These are phyloP conservation scores for Cardamine resedifolia DNA, from an alignment of 345 rosid species.

Conservation along the genomic window DNA sequence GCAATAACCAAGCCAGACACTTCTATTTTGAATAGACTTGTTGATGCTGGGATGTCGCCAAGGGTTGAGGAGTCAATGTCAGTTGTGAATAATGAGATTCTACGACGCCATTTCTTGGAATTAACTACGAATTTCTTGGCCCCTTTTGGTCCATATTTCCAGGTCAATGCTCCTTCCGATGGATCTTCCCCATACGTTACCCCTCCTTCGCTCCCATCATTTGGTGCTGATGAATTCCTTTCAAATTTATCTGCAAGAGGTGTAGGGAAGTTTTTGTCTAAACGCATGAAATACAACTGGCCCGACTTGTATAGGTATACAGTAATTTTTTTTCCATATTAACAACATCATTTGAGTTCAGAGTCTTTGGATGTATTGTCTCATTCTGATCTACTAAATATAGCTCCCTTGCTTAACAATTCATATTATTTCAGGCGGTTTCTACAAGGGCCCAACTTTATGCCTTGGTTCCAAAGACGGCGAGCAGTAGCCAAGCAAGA, in stretches of 20 bases:
- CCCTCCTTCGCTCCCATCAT: slow-evolving; percentile 84
- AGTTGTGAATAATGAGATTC: slow-evolving; percentile 91
- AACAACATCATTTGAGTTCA: slow-evolving; percentile 16
- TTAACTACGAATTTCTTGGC: slow-evolving; percentile 95
- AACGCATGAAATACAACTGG: slow-evolving; percentile 98
- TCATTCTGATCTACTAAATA: neutral
- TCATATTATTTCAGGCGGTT: slow-evolving; percentile 66
- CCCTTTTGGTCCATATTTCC: slow-evolving; percentile 93
- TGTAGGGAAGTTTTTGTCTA: slow-evolving; percentile 84
- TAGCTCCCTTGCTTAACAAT: slow-evolving; percentile 20
- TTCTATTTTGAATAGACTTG: slow-evolving; percentile 84
- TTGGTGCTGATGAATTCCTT: slow-evolving; percentile 69
- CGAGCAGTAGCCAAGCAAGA: slow-evolving; percentile 79
- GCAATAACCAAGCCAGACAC: slow-evolving; percentile 94
- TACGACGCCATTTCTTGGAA: slow-evolving; percentile 95
- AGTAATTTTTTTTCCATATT: neutral
- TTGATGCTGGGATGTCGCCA: slow-evolving; percentile 94
- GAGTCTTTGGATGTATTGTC: slow-evolving; percentile 4
- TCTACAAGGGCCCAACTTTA: slow-evolving; percentile 83
- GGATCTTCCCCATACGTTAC: slow-evolving; percentile 82
- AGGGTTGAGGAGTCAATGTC: slow-evolving; percentile 99
- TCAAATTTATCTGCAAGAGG: slow-evolving; percentile 81
- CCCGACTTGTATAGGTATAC: slow-evolving; percentile 83
- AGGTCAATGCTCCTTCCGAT: slow-evolving; percentile 75
- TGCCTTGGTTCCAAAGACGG: slow-evolving; percentile 92